Evolutionary conservation across 164 flowering plant genomes (phyloP).

Genomic region (Vitis labrusca): DNA sequence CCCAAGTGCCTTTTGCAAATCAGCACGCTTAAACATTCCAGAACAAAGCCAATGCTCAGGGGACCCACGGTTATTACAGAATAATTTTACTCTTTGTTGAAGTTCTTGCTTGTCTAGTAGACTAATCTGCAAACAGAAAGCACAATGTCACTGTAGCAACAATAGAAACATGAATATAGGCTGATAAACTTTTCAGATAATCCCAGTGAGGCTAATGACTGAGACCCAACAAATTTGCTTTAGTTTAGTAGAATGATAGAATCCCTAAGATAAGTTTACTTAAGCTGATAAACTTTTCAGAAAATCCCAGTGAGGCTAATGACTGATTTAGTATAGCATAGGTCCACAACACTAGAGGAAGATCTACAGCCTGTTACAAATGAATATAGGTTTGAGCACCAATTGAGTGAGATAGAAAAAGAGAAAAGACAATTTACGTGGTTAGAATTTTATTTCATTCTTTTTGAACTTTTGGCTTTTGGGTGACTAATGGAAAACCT

Average conservation of each 20-base stretch:
- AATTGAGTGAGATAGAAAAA: too few species aligned
- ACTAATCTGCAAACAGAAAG: slow-evolving; percentile 53
- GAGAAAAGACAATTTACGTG: too few species aligned
- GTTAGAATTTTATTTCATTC: too few species aligned
- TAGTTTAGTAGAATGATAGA: background rate
- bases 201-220: background rate
- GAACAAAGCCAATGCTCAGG: slow-evolving; percentile 85
- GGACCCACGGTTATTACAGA: slow-evolving; percentile 64
- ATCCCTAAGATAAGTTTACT: background rate
- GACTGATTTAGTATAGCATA: too few species aligned
- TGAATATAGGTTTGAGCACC: too few species aligned
- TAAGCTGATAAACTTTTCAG: background rate
- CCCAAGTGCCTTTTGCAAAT: slow-evolving; percentile 91
- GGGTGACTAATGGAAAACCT: too few species aligned
- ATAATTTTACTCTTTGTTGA: slow-evolving; percentile 75
- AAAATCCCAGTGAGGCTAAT: too few species aligned
- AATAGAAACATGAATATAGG: background rate
- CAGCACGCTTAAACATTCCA: slow-evolving; percentile 75
- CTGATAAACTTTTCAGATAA: background rate
- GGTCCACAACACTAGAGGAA: too few species aligned
- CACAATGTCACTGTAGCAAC: background rate
- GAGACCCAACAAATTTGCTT: background rate
- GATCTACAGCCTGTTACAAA: too few species aligned
- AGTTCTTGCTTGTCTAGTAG: slow-evolving; percentile 89
- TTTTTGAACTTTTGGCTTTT: too few species aligned